Conservation (phyloP, 352 stramenopile genomes). For the Phytophthora vignae region DNA sequence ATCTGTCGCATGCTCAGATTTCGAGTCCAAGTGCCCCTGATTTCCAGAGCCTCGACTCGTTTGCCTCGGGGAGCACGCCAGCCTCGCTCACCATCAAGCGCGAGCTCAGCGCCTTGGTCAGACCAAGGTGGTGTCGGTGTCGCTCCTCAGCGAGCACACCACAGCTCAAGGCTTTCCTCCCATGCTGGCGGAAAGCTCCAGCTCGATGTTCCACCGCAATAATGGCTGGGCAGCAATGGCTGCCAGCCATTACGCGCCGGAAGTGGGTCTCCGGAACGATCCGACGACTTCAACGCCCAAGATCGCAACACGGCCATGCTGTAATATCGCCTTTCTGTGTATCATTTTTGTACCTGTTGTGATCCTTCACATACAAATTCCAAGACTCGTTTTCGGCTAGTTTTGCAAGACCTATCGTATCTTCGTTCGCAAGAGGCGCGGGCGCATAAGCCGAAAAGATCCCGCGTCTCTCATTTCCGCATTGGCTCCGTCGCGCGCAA, state of each 20-base stretch:
- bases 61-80: neutral
- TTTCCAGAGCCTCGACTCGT: neutral
- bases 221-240: neutral
- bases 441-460: slow-evolving; percentile 19
- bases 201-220: neutral
- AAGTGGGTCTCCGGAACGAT: neutral
- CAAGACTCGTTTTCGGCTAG: neutral
- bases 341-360: neutral
- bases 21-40: neutral
- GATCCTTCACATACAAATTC: neutral
- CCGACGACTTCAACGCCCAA: slow-evolving; percentile 23
- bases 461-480: slow-evolving; percentile 25
- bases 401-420: slow-evolving; percentile 26
- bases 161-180: neutral
- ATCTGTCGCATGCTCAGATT: neutral
- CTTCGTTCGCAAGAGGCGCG: slow-evolving; percentile 15
- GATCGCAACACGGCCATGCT: slow-evolving; percentile 22
- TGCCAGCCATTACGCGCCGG: slow-evolving; percentile 18
- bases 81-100: neutral
- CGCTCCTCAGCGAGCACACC: neutral
- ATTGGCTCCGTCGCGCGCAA: slow-evolving; percentile 28
- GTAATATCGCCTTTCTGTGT: slow-evolving; percentile 21
- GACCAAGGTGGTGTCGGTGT: neutral
- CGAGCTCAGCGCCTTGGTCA: neutral
- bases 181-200: slow-evolving; percentile 11